A percentile compares a stretch with the other conserved stretches of the same genome.
These are phyloP conservation scores for Flammula alnicola DNA, from an alignment of 1,284 basidiomycete genomes.

Conservation along the genomic window DNA sequence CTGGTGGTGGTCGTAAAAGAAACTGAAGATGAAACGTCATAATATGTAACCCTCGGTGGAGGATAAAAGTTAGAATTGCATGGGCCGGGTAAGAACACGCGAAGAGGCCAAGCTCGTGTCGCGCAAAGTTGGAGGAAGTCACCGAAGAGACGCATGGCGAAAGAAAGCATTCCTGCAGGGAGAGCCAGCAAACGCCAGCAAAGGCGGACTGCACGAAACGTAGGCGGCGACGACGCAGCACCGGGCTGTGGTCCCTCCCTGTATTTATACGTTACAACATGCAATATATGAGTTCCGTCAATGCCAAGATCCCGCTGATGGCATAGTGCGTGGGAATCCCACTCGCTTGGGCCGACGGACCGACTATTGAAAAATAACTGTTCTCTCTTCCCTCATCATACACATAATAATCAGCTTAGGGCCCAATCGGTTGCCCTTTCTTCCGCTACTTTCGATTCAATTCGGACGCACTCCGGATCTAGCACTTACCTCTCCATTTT, in stretches of 20 bases:
- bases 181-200: no score
- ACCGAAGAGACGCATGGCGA: constrained; percentile 35
- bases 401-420: no score
- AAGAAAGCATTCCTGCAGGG: constrained; percentile 4
- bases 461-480: constrained; percentile 2
- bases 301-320: constrained; percentile 2
- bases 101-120: constrained; percentile 26
- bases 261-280: constrained; percentile 15
- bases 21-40: constrained; percentile 39
- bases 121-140: constrained; percentile 37
- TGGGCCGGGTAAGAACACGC: constrained; percentile 19
- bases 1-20: constrained; percentile 29
- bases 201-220: no score
- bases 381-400: no score
- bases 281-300: constrained; percentile 10
- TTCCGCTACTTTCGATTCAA: not conserved
- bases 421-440: not conserved
- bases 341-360: constrained; percentile 1
- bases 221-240: constrained; percentile 12
- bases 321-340: constrained; percentile 11
- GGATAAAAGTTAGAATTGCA: constrained; percentile 23
- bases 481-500: not conserved
- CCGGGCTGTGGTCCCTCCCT: constrained; percentile 13
- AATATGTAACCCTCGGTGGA: constrained; percentile 34
- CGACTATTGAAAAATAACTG: no score